phyloP scores from a whole-genome alignment of 139 green algal genomes.

The Tetratostichococcus sp. region DNA sequence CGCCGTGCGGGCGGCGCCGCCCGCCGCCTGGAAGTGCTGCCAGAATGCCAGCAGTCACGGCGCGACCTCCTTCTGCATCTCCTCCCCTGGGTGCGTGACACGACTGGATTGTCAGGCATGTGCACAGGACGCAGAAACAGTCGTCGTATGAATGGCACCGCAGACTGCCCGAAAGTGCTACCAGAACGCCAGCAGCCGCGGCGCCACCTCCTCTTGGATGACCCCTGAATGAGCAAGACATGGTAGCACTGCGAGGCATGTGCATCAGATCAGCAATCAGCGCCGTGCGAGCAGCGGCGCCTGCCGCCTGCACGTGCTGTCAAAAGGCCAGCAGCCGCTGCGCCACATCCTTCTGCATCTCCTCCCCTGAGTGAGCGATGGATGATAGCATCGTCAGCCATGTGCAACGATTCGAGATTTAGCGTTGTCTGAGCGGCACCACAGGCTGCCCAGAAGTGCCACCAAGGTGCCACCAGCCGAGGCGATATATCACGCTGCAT shows the following conservation, averaged over 20 bases:
- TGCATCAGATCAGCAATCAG: no score
- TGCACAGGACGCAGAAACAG: no score
- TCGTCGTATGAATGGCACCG: no score
- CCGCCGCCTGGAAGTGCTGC: slow-evolving; percentile 53
- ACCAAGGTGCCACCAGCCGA: slow-evolving; percentile 79
- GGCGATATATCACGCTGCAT: slow-evolving; percentile 17
- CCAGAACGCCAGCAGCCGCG: slow-evolving; percentile 80
- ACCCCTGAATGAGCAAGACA: slow-evolving; percentile 10
- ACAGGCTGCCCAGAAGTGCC: slow-evolving; percentile 48
- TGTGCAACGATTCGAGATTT: no score
- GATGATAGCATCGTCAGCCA: no score
- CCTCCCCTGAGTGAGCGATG: no score
- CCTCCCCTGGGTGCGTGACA: no score
- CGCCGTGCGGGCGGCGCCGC: slow-evolving; percentile 33
- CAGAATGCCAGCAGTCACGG: slow-evolving; percentile 78
- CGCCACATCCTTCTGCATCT: slow-evolving; percentile 16
- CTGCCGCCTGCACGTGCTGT: slow-evolving; percentile 51
- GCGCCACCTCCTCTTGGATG: slow-evolving; percentile 15
- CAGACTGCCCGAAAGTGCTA: slow-evolving; percentile 49
- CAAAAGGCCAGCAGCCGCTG: slow-evolving; percentile 78
- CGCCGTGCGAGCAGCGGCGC: slow-evolving; percentile 33
- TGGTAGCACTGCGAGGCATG: no score
- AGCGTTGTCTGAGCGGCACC: no score
- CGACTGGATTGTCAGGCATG: no score
- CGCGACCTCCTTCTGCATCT: slow-evolving; percentile 16